phyloP scores from a whole-genome alignment of 805 yeast genomes.

The Ogataea populi-albae region DNA sequence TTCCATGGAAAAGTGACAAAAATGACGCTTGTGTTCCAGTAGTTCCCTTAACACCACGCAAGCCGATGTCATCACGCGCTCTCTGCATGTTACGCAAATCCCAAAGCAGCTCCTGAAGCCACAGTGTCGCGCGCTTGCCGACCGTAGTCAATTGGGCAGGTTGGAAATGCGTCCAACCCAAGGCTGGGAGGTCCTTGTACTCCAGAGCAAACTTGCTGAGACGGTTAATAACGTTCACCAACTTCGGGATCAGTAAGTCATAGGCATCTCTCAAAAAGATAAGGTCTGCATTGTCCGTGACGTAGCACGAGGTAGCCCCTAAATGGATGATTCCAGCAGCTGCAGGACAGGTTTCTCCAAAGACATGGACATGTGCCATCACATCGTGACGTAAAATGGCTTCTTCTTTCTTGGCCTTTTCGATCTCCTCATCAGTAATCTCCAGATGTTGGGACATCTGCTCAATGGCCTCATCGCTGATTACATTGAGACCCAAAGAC shows the following conservation, averaged over 20 bases:
- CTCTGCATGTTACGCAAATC: constrained; percentile 93
- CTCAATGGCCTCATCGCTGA: constrained; percentile 87
- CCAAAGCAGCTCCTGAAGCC: constrained; percentile 98
- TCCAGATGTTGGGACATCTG: constrained; percentile 75
- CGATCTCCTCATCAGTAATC: constrained; percentile 92
- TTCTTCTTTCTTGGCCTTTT: constrained; percentile 85
- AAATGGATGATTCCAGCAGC: constrained; percentile 98
- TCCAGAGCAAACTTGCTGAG: constrained; percentile 82
- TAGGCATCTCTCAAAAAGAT: constrained; percentile 95
- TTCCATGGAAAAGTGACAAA: constrained; percentile 91
- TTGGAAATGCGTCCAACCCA: constrained; percentile 99
- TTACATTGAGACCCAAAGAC: constrained; percentile 79
- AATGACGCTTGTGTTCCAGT: constrained; percentile 99
- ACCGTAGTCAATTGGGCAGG: constrained; percentile 99
- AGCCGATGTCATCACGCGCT: constrained; percentile 93
- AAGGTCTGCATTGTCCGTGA: constrained; percentile 96
- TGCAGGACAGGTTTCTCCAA: constrained; percentile 87
- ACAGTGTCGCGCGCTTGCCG: constrained; percentile 95
- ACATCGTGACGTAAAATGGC: constrained; percentile 98
- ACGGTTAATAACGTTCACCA: constrained; percentile 93
- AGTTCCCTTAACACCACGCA: constrained; percentile 98
- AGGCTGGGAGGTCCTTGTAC: constrained; percentile 92
- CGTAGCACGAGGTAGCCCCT: constrained; percentile 98
- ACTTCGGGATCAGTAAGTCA: constrained; percentile 88
- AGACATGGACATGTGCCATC: constrained; percentile 98